Evolutionary conservation across 2,329 filamentous ascomycete species (phyloP).

Genomic region (Ambrosiella cleistominuta): DNA sequence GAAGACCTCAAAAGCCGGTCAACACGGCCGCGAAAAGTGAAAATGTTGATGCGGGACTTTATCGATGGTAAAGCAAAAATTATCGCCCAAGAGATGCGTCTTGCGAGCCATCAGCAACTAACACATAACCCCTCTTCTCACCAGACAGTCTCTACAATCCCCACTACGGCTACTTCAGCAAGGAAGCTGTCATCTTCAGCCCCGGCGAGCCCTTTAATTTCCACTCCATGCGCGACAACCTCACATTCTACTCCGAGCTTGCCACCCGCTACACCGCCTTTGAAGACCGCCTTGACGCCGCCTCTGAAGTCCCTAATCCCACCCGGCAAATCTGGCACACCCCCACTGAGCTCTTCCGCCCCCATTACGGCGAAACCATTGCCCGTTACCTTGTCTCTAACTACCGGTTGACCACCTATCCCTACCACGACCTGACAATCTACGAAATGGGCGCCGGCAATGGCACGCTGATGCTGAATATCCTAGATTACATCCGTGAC

Average conservation of each 20-base stretch:
- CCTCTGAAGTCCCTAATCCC: conserved; percentile 44
- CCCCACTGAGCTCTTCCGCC: conserved; percentile 88
- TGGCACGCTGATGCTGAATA: conserved; percentile 94
- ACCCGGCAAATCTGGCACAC: conserved; percentile 95
- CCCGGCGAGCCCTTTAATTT: conserved; percentile 88
- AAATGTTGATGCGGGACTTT: conserved; percentile 96
- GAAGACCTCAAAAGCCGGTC: conserved; percentile 52
- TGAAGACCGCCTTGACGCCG: conserved; percentile 68
- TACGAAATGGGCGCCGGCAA: conserved; percentile 98
- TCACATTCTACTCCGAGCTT: conserved; percentile 62
- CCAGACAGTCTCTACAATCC: conserved; percentile 87
- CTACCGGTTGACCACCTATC: conserved; percentile 85
- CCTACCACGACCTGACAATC: conserved; percentile 91
- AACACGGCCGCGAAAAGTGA: conserved; percentile 69
- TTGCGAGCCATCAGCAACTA: not conserved
- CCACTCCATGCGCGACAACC: conserved; percentile 60
- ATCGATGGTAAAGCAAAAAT: conserved; percentile 52
- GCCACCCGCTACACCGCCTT: conserved; percentile 73
- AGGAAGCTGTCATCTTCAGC: conserved; percentile 89
- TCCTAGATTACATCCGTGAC: conserved; percentile 87
- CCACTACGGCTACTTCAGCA: conserved; percentile 88
- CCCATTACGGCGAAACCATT: conserved; percentile 92
- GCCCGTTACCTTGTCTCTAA: conserved; percentile 92
- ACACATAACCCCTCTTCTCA: no score
- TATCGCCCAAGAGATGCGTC: not conserved